These are phyloP conservation scores for Sphaceloma murrayae DNA, from an alignment of 2,329 filamentous ascomycete species.

Conservation along the genomic window DNA sequence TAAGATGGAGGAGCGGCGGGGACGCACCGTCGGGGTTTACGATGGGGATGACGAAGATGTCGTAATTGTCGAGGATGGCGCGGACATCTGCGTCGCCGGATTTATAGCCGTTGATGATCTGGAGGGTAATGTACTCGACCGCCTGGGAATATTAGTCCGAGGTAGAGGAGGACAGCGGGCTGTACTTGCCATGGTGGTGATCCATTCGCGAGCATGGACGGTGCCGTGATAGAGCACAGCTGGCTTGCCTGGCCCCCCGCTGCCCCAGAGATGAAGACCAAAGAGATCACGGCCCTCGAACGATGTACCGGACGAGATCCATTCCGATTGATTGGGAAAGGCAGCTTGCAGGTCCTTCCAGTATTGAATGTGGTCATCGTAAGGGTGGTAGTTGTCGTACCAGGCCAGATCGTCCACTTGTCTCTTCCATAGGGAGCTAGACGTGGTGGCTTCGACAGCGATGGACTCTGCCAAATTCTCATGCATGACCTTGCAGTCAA, in stretches of 20 bases:
- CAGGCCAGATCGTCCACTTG: conserved; percentile 32
- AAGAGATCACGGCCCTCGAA: conserved; percentile 12
- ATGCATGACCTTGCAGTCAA: conserved; percentile 32
- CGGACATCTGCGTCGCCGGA: not conserved
- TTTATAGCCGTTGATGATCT: conserved; percentile 17
- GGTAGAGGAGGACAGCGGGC: not conserved
- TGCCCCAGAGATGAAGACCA: conserved; percentile 9
- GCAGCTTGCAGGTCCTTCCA: conserved; percentile 38
- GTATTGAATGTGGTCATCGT: conserved; percentile 44
- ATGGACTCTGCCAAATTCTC: conserved; percentile 38
- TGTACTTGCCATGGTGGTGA: conserved; percentile 11
- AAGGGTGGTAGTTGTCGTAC: conserved; percentile 47
- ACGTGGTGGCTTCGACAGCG: conserved; percentile 27
- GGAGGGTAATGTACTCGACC: conserved; percentile 14
- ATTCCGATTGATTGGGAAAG: conserved; percentile 39
- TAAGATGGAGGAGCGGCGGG: conserved; percentile 37
- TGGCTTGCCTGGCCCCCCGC: conserved; percentile 9
- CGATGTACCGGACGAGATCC: conserved; percentile 41
- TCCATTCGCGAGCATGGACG: conserved; percentile 11
- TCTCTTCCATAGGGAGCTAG: conserved; percentile 4
- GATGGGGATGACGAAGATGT: conserved; percentile 11
- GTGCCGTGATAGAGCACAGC: conserved; percentile 10
- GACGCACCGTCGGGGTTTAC: conserved; percentile 8
- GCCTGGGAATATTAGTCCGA: not conserved
- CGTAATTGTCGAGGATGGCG: conserved; percentile 11